Evolutionary conservation across 257 asterid species (phyloP).

Genomic region (Ocimum tenuiflorum): DNA sequence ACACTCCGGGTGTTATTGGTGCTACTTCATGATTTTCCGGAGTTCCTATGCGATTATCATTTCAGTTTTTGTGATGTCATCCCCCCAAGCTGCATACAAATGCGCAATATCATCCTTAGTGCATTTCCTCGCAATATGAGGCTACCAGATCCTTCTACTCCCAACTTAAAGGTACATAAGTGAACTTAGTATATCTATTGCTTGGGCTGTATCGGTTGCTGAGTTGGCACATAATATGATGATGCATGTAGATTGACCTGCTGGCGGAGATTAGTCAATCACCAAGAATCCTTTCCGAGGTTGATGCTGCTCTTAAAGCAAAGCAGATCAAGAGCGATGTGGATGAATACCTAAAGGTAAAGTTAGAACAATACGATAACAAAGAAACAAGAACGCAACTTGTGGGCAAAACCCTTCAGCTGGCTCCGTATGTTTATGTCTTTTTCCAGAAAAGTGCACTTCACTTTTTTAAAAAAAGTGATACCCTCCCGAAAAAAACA

Average conservation of each 20-base stretch:
- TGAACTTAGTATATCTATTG: not conserved
- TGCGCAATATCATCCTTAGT: constrained; percentile 90
- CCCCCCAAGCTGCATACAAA: constrained; percentile 95
- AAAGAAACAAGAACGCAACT: not conserved
- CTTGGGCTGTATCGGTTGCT: not conserved
- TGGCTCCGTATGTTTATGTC: no score
- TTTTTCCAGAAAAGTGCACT: no score
- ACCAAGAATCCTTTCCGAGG: constrained; percentile 89
- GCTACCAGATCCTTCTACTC: constrained; percentile 95
- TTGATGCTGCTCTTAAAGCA: constrained; percentile 82
- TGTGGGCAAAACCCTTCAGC: no score
- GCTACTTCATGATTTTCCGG: constrained; percentile 96
- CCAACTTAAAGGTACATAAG: constrained; percentile 66
- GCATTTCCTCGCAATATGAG: constrained; percentile 99
- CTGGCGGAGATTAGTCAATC: constrained; percentile 76
- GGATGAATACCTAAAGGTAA: constrained; percentile 89
- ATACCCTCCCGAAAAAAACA: no score
- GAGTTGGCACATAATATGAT: constrained; percentile 8
- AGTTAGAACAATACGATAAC: not conserved
- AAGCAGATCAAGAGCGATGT: constrained; percentile 80
- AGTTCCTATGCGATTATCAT: constrained; percentile 96
- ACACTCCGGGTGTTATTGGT: constrained; percentile 90
- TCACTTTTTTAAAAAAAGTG: no score
- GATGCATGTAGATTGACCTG: constrained; percentile 72
- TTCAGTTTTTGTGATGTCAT: constrained; percentile 99